Evolutionary conservation across 345 rosid genomes (phyloP), one percentile per base, ranked within the genome.

Genomic region (Rhodamnia argentea): DNA sequence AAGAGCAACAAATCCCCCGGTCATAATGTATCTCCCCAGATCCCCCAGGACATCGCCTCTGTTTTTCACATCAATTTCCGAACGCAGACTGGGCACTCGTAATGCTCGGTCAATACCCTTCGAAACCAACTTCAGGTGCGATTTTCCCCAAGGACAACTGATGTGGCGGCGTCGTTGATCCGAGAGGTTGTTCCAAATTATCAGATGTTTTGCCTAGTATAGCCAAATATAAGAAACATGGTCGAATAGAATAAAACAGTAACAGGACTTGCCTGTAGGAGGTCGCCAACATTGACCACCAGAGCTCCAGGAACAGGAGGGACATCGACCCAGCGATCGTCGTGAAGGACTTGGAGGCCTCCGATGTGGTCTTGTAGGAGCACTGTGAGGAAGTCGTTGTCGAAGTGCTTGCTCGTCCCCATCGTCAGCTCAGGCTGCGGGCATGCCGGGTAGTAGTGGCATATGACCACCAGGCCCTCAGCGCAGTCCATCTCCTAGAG

Each of bases 361-460:
- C 93, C 94, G 3, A 93, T 88, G n/a, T 91, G 88, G 88, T 94
- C 94, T 18, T 92, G 95, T 27, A 92, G 89, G 59, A 94, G 94
- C 29, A 94, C 90, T 0, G 94, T 90, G 37, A 94, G 83, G 87
- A 93, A 94, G 86, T 89, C 87, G 29, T 32, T 85, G 89, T 92
- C 96, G 4, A 92, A 42, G 52, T 92, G 96, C 60, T 86, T 82
- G 87, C 89, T 88, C 78, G 92, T 84, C 51, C 95, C 96, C 70
- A 93, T 16, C n/a, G 96, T 90, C 42, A 90, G 85, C 37, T 91
- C 94, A 10, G 96, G 95, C 88, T 89, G 89, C 4, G 94, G 97
- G 74, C 96, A 94, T 0, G 91, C 86, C 4, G 94, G 95, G 84
- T 92, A 93, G 87, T 94, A 94, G 85, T 93, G 95, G 84, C 90